Base-by-base conservation (phyloP, 371 early-diverging fungal species). In the Mucor irregularis region DNA sequence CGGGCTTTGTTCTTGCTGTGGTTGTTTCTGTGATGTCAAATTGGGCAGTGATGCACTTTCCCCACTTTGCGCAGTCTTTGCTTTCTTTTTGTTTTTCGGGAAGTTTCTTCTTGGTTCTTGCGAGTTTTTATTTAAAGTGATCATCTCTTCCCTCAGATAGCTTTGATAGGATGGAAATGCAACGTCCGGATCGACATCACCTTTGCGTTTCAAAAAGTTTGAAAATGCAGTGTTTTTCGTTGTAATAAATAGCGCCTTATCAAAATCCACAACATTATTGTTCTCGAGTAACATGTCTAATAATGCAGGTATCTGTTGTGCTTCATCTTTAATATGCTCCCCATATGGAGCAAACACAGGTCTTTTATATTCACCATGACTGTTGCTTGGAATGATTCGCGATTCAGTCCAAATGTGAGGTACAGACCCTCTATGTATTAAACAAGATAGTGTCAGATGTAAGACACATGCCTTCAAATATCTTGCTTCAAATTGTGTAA, bases 391-490 rank as follows among this genome's bases (percentile, higher is more conserved):
- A 24, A 64, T 62, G 10, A 61, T 35, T 5, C 72, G 56, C 28
- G 64, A 66, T 40, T 70, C 65, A 10, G 58, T 57, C 69, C 67
- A 69, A 14, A 66, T 57, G 19, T 73, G 65, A 19, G 76, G 71
- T 13, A 73, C 65, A 5, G 66, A 61, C 2, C 76, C 76, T 31
- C 58, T 51, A 42, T 64, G 58, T 5, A 58, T 49, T 10, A 76
- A 35, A 26, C 58, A 56, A 1, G 68, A 47, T 10, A 73, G 22
- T 6, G 61, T 56, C 21, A 73, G 31, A 13, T 73, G 64, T 5
- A 76, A 53, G 2, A 66, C 56, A 38, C 60, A 73, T 5, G 71
- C 76, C 33, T 66, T 59, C 37, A 76, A 37, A 29, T 76, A 76
- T 25, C 70, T 68, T 1, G 62, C 61, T 47, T 76, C 76, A 35